Percentiles rank a stretch among this genome's conserved stretches.
phyloP scores from a whole-genome alignment of 2,329 filamentous ascomycete genomes.

The Xylariaceae sp. region DNA sequence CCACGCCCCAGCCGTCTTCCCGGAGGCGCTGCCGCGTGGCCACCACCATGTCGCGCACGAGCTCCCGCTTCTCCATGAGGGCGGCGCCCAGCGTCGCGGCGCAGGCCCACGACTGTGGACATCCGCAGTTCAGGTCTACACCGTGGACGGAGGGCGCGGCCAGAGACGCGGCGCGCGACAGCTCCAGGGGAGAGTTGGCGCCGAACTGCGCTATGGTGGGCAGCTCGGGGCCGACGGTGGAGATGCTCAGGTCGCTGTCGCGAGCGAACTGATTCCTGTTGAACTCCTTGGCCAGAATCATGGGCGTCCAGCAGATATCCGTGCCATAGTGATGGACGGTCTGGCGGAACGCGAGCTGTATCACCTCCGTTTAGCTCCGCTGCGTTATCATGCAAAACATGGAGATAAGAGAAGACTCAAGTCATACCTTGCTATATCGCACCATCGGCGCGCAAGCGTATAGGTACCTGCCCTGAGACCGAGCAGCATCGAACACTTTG shows the following conservation, averaged over 20 bases:
- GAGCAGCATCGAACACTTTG: slow-evolving; percentile 39
- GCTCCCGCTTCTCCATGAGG: slow-evolving; percentile 59
- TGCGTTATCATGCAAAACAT: too few species aligned
- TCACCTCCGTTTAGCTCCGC: too few species aligned
- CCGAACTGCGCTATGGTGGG: slow-evolving; percentile 65
- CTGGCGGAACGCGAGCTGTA: slow-evolving; percentile 60
- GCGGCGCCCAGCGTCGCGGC: slow-evolving; percentile 62
- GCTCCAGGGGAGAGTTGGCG: slow-evolving; percentile 54
- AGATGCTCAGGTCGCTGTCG: slow-evolving; percentile 60
- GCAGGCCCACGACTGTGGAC: slow-evolving; percentile 68
- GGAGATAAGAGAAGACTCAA: neutral
- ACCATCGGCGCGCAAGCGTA: slow-evolving; percentile 43
- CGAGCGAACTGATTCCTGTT: slow-evolving; percentile 56
- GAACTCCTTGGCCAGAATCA: slow-evolving; percentile 66
- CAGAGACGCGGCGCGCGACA: slow-evolving; percentile 57
- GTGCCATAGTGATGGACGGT: slow-evolving; percentile 59
- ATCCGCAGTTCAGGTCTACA: slow-evolving; percentile 68
- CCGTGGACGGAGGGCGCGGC: slow-evolving; percentile 58
- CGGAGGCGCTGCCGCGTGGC: slow-evolving; percentile 49
- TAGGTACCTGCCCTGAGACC: slow-evolving; percentile 35
- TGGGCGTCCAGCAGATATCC: slow-evolving; percentile 66
- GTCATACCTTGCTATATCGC: slow-evolving; percentile 27
- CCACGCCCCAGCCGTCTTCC: slow-evolving; percentile 49
- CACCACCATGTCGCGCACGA: slow-evolving; percentile 61
- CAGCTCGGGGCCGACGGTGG: slow-evolving; percentile 43